Evolutionary conservation across 1,284 basidiomycete genomes (phyloP).

Genomic region (Boletus calvinii): DNA sequence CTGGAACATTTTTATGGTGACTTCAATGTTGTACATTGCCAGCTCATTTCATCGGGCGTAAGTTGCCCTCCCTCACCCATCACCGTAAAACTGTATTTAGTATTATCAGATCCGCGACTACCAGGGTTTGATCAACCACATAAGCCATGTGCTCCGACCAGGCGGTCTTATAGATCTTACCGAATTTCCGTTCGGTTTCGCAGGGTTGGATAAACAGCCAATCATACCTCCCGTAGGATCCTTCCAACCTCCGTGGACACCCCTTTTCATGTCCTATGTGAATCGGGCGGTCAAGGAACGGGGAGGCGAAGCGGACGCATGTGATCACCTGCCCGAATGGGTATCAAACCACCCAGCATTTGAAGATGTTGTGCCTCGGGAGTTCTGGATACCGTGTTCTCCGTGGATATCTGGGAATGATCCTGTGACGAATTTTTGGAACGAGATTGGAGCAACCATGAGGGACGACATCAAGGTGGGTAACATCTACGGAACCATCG

Average conservation of each 20-base stretch:
- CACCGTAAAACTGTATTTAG: constrained; percentile 12
- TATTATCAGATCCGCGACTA: constrained; percentile 64
- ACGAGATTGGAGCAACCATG: constrained; percentile 37
- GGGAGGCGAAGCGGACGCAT: constrained; percentile 64
- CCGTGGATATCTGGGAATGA: constrained; percentile 43
- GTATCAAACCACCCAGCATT: constrained; percentile 49
- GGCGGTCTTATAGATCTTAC: constrained; percentile 63
- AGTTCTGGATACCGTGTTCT: constrained; percentile 59
- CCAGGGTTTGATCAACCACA: constrained; percentile 61
- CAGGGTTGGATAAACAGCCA: constrained; percentile 48
- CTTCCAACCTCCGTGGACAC: constrained; percentile 50
- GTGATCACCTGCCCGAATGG: constrained; percentile 54
- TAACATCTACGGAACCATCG: constrained; percentile 14
- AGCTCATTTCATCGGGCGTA: constrained; percentile 69
- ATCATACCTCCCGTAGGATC: constrained; percentile 43
- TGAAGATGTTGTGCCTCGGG: constrained; percentile 53
- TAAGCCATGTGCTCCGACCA: constrained; percentile 63
- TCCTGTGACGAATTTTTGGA: constrained; percentile 31
- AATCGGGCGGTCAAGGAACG: constrained; percentile 49
- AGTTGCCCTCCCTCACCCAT: constrained; percentile 30
- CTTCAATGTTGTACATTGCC: constrained; percentile 72
- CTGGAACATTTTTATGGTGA: constrained; percentile 75
- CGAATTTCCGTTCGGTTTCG: constrained; percentile 67
- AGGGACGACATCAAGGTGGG: constrained; percentile 46
- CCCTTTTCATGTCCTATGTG: constrained; percentile 59